Evolutionary conservation across 345 rosid genomes (phyloP), one percentile per base, ranked within the genome.

Genomic region (Lepidium africanum): DNA sequence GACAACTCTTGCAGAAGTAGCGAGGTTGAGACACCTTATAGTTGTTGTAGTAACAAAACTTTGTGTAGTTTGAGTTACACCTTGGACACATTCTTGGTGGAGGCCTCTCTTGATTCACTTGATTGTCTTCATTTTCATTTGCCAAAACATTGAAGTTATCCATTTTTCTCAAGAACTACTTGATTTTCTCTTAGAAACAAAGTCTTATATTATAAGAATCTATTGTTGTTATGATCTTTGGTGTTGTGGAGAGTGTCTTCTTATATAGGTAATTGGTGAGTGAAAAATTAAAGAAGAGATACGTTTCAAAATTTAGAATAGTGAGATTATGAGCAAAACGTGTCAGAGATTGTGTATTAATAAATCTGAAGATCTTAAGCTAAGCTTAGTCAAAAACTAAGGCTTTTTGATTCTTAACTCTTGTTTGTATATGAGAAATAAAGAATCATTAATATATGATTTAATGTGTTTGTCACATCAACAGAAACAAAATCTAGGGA

Each of bases 31-130:
- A 12, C 65, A 38, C 0, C 3, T 49, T 46, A 4, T 72, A 47
- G 47, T 73, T 72, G 76, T 72, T 72, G 53, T 57, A 72, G 41
- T 56, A 72, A 21, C 66, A 72, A 0, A 72, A 72, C 17, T 49
- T 72, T 17, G 71, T 72, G 51, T 72, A 48, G 43, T 21, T 45
- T 10, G 76, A 72, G 17, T 11, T 7, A 23, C 76, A 72, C 65
- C 76, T 65, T 10, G 71, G 66, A 40, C 76, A 72, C 9, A 39
- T 49, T 32, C 59, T 51, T 1, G 39, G 51, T 55, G 70, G 71
- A 10, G 66, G 71, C 21, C 12, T 71, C 63, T 11, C 75, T 8
- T 6, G 39, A 35, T 45, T 71, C 63, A 14, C 48, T 63, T 51
- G 53, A 33, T 42, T 36, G 30, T 43, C 43, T 51, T 5, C 46